phyloP scores from a whole-genome alignment of 1,284 basidiomycete species.

The Mycosarcoma maydis region DNA sequence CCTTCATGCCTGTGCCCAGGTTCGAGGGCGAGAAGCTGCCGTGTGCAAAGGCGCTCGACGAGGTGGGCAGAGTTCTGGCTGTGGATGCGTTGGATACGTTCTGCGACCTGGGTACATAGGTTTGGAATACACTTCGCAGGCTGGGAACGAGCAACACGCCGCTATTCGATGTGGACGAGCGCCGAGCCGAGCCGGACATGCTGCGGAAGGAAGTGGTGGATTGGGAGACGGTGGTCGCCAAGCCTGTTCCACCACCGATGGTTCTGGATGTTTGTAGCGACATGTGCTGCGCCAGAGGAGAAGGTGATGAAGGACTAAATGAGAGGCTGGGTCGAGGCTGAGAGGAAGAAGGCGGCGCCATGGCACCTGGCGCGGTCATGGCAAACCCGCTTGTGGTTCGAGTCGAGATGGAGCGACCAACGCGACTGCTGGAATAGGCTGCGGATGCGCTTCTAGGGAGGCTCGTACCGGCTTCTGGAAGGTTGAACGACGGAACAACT shows the following conservation, averaged over 20 bases:
- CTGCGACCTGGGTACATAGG: conserved; percentile 45
- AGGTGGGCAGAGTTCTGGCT: conserved; percentile 38
- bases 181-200: conserved; percentile 30
- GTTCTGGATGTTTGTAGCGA: conserved; percentile 21
- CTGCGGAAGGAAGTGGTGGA: conserved; percentile 24
- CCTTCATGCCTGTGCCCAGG: conserved; percentile 22
- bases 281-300: conserved; percentile 54
- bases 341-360: conserved; percentile 6
- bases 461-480: conserved; percentile 22
- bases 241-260: conserved; percentile 1
- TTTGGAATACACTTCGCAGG: conserved; percentile 52
- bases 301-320: conserved; percentile 55
- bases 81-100: conserved; percentile 19
- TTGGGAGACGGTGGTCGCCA: conserved; percentile 9
- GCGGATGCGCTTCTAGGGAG: conserved; percentile 20
- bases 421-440: conserved; percentile 6
- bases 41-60: conserved; percentile 17
- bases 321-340: conserved; percentile 41
- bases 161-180: conserved; percentile 22
- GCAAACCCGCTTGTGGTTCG: conserved; percentile 28
- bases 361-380: neutral
- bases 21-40: conserved; percentile 39
- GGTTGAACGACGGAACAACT: conserved; percentile 11
- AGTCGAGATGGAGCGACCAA: conserved; percentile 13
- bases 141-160: conserved; percentile 23